phyloP scores from a whole-genome alignment of 2,329 filamentous ascomycete genomes.

The Geosmithia putterillii region DNA sequence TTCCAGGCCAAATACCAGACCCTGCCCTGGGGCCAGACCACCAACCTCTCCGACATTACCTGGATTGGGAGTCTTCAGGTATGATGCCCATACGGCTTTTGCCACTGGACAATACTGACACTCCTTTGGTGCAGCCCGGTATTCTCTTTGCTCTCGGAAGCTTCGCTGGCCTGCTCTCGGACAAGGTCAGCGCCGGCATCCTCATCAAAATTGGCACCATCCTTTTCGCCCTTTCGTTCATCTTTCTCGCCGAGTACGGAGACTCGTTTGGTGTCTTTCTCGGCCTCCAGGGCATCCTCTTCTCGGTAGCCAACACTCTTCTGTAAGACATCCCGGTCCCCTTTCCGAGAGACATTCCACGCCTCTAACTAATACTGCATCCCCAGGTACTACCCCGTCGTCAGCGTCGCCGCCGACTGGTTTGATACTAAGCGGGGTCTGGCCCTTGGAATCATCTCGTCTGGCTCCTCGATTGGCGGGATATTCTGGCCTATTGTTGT shows the following conservation, averaged over 20 bases:
- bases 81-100: neutral
- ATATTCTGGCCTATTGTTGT: constrained; percentile 16
- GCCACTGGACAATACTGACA: neutral
- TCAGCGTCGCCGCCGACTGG: constrained; percentile 16
- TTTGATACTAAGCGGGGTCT: constrained; percentile 15
- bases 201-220: constrained; percentile 21
- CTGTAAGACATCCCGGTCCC: constrained; percentile 10
- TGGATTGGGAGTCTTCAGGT: constrained; percentile 26
- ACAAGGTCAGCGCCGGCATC: constrained; percentile 22
- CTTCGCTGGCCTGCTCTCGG: constrained; percentile 24
- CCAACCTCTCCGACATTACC: constrained; percentile 13
- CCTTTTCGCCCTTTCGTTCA: constrained; percentile 22
- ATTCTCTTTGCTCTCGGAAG: constrained; percentile 26
- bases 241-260: constrained; percentile 10
- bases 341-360: neutral
- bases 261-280: constrained; percentile 7
- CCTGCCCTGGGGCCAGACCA: constrained; percentile 16
- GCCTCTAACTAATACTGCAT: neutral
- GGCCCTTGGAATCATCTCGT: constrained; percentile 16
- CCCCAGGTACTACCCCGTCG: constrained; percentile 17
- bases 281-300: constrained; percentile 24
- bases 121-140: constrained; percentile 10
- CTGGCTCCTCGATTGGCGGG: constrained; percentile 17
- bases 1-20: constrained; percentile 39
- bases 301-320: constrained; percentile 25